A percentile compares a stretch with the other conserved stretches of the same genome.
These are phyloP conservation scores for Polygonum maritimum DNA, from an alignment of 148 eudicot species.

Conservation along the genomic window DNA sequence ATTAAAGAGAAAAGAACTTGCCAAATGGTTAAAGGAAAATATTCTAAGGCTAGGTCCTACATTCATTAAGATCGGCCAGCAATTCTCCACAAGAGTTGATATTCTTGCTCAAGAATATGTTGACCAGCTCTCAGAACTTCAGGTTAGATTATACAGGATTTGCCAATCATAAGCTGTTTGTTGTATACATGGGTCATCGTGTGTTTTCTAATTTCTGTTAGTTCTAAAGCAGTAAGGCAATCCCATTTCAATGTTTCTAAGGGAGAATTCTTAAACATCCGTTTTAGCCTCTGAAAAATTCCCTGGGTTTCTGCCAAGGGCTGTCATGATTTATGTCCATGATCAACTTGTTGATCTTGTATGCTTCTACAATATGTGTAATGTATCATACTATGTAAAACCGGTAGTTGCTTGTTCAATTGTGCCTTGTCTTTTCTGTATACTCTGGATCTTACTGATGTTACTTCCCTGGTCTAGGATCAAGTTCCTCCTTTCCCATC, in stretches of 20 bases:
- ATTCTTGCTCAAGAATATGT: conserved; percentile 98
- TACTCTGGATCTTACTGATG: conserved; percentile 4
- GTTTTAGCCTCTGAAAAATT: neutral
- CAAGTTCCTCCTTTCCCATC: conserved; percentile 99
- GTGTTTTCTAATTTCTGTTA: neutral
- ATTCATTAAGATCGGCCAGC: conserved; percentile 95
- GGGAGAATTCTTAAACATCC: neutral
- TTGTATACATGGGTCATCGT: neutral
- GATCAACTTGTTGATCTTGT: neutral
- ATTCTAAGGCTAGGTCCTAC: conserved; percentile 97
- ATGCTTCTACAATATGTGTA: neutral
- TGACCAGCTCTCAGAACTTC: conserved; percentile 97
- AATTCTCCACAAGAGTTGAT: conserved; percentile 97
- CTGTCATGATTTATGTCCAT: neutral
- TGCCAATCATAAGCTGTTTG: neutral
- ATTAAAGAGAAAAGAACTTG: conserved; percentile 66
- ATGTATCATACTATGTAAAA: neutral
- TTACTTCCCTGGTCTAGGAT: conserved; percentile 45
- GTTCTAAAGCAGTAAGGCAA: neutral
- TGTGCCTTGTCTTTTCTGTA: neutral
- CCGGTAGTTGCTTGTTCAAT: neutral
- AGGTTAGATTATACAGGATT: conserved; percentile 39
- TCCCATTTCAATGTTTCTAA: neutral
- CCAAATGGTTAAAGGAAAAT: conserved; percentile 93
- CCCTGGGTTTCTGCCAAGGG: neutral